Base-by-base conservation (phyloP, 225 moss, liverwort and hornwort genomes). In the Polytrichum formosum region DNA sequence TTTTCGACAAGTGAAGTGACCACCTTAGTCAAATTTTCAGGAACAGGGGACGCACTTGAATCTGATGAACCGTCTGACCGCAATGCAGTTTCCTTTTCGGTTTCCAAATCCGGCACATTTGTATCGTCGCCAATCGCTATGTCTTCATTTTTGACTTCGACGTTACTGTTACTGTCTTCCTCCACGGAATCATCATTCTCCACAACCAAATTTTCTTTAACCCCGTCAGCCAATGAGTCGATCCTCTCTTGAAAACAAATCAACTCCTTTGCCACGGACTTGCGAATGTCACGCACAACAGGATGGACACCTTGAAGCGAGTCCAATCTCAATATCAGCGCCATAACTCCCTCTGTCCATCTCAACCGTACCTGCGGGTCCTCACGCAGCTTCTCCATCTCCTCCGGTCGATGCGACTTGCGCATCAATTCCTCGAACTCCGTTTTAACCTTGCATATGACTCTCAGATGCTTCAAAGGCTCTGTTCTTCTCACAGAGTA, bases 241-340 rank as follows among this genome's bases (percentile, higher is more conserved):
- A 82, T 54, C 16, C 53, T 65, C 67, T 84, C 77, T 28, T 84
- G 87, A 10, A 84, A 75, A 1, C 6, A 6, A 10, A 84, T 4
- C 6, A 82, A 30, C 68, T 82, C 88, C 71, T 71, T 79, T 5
- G 82, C 70, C 31, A 80, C 54, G 4, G 73, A 77, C 73, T 82
- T 88, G 46, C 80, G 74, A 1, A 80, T 16, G 21, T 71, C 29
- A 5, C 82, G 75, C 2, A 89, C 78, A 16, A 69, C 74, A 17
- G 83, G 74, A 29, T 77, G 83, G 72, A 81, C 76, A 35, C 80
- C 78, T 73, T 89, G 88, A 68, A 89, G 63, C 9, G 78, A 63
- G 63, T 89, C 85, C 69, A 89, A 72, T 56, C 74, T 66, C 1
- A 85, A 73, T 67, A 89, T 69, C 64, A 89, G 66, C 26, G 76